Conservation (phyloP, 1,139 yeast species). For the Suhomyces coccinellae region DNA sequence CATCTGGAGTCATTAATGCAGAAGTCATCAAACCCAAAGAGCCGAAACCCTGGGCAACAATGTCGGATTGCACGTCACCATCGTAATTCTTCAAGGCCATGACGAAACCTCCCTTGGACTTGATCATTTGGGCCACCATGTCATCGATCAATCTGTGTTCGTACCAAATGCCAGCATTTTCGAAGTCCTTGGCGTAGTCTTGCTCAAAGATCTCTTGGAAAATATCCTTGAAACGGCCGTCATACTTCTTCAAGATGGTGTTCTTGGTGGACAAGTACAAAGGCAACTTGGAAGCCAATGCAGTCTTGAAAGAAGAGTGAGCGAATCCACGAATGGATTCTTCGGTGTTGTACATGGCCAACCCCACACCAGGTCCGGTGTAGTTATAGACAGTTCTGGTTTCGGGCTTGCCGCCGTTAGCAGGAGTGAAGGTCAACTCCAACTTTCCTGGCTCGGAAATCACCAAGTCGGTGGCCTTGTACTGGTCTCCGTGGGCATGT, state of each 20-base stretch:
- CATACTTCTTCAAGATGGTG: constrained; percentile 90
- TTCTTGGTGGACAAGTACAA: constrained; percentile 88
- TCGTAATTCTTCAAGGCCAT: constrained; percentile 96
- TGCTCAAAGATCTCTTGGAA: constrained; percentile 78
- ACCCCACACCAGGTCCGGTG: constrained; percentile 78
- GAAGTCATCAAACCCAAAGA: constrained; percentile 96
- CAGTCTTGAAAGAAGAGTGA: constrained; percentile 86
- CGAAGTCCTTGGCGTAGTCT: constrained; percentile 70
- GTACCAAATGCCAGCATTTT: constrained; percentile 80
- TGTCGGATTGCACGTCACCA: constrained; percentile 96
- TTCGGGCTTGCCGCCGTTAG: constrained; percentile 58
- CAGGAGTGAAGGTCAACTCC: constrained; percentile 76
- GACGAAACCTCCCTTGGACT: constrained; percentile 91
- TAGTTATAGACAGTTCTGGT: constrained; percentile 69
- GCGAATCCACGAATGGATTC: constrained; percentile 90
- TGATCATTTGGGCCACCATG: constrained; percentile 98
- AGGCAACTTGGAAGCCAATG: constrained; percentile 73
- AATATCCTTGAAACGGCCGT: constrained; percentile 92
- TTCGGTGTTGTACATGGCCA: constrained; percentile 95
- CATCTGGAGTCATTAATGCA: constrained; percentile 90
- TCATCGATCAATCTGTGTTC: constrained; percentile 96
- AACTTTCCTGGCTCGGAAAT: constrained; percentile 78
- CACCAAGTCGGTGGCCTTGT: constrained; percentile 85
- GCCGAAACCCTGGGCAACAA: constrained; percentile 97
- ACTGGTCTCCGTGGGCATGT: constrained; percentile 97